Percentiles rank a stretch among this genome's conserved stretches.
Conservation (phyloP, 2,329 filamentous ascomycete genomes). For the Pseudopyrenochaeta lycopersici region DNA sequence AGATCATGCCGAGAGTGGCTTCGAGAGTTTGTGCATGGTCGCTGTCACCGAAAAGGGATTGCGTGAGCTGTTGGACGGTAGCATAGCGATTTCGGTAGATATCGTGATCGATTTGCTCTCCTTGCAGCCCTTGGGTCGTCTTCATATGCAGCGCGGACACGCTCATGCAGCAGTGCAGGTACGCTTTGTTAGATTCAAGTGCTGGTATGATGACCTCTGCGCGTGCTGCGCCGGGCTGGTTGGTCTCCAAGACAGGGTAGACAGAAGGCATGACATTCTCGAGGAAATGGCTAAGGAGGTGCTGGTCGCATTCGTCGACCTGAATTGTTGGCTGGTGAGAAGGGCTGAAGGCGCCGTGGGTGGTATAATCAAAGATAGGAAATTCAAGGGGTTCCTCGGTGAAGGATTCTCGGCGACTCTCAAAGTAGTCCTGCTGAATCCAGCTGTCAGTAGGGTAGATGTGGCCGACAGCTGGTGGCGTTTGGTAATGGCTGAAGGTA, state of each 20-base stretch:
- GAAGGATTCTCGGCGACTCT: slow-evolving; percentile 73
- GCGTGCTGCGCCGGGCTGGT: slow-evolving; percentile 83
- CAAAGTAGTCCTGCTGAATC: slow-evolving; percentile 75
- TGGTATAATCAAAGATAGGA: slow-evolving; percentile 83
- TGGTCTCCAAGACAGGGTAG: slow-evolving; percentile 91
- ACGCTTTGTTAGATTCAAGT: slow-evolving; percentile 89
- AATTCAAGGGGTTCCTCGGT: slow-evolving; percentile 67
- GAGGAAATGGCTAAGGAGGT: slow-evolving; percentile 89
- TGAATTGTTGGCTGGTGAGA: slow-evolving; percentile 77
- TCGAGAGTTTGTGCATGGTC: slow-evolving; percentile 90
- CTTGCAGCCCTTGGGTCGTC: slow-evolving; percentile 71
- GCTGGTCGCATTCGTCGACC: slow-evolving; percentile 87
- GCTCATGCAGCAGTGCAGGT: slow-evolving; percentile 94
- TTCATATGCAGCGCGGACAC: slow-evolving; percentile 93
- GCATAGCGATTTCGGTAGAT: slow-evolving; percentile 92
- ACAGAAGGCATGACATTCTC: slow-evolving; percentile 85
- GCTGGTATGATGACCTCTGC: slow-evolving; percentile 87
- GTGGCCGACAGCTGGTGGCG: slow-evolving; percentile 75
- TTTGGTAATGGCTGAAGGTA: slow-evolving; percentile 90
- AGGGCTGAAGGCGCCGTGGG: slow-evolving; percentile 69
- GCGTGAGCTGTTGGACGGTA: slow-evolving; percentile 85
- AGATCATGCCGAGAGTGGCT: slow-evolving; percentile 92
- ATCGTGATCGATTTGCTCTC: slow-evolving; percentile 83
- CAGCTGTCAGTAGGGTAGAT: slow-evolving; percentile 74
- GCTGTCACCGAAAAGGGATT: slow-evolving; percentile 79